Base-by-base conservation (phyloP, 2,329 filamentous ascomycete genomes). In the Cercospora sp. region DNA sequence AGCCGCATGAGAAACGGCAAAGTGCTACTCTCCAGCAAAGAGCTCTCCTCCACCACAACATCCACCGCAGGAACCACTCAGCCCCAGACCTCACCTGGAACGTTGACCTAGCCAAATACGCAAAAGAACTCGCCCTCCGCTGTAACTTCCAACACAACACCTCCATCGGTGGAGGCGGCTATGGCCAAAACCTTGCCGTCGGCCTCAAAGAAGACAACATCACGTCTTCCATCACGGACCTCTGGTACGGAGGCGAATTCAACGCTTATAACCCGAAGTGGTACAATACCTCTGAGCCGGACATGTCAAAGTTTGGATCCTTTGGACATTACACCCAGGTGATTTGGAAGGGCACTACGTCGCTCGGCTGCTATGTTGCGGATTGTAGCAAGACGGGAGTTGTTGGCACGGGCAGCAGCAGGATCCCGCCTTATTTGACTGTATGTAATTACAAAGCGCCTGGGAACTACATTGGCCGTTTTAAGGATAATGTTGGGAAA, bases 171-270 rank as follows among this genome's bases (percentile, higher is more conserved):
- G 84, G 82, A 57, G 88, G 87, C 64, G 84, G 85, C 53, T 95
- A 94, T 76, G 94, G 94, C n/a, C 94, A 98, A 82, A 98, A 97
- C 85, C 89, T 97, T 66, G 94, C 91, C 76, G 89, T 89, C 68
- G 84, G 89, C 69, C 84, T 86, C 70, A 76, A 80, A 1, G 79
- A 81, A 26, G 80, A 79, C 68, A 85, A 88, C 42, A 83, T 91
- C 68, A 87, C 88, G 64, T 83, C 86, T 71, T 88, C 89, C 72
- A 88, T 94, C 76, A 91, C 88, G 75, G 86, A 93, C 78, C 84
- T 90, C 82, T 97, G 94, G 92, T 97, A 97, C 86, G 91, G 94
- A 78, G 86, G 86, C 74, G 92, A 97, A 80, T 82, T 90, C 73
- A 77, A 77, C 67, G 89, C 85, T 80, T 84, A 84, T 66, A 83